phyloP scores from a whole-genome alignment of 208 protist genomes.

The Kentomonas sorsogonicus region DNA sequence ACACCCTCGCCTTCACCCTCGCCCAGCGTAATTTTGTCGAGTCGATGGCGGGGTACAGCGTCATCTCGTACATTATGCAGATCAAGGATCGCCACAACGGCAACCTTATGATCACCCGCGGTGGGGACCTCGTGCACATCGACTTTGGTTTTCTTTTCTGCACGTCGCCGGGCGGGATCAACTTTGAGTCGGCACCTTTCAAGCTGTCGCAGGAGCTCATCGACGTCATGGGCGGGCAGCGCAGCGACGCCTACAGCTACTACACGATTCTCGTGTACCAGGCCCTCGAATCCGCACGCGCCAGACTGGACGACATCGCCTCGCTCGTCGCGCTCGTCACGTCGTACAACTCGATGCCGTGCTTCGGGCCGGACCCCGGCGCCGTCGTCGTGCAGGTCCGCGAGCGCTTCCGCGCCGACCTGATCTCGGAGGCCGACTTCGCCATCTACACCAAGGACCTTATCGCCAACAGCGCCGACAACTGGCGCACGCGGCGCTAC shows the following conservation, averaged over 20 bases:
- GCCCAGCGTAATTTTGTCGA: slow-evolving; percentile 92
- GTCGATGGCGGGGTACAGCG: slow-evolving; percentile 92
- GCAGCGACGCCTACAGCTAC: slow-evolving; percentile 78
- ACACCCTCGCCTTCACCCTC: slow-evolving; percentile 37
- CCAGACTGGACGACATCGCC: slow-evolving; percentile 76
- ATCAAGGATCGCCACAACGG: slow-evolving; percentile 95
- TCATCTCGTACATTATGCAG: slow-evolving; percentile 92
- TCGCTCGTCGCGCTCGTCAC: slow-evolving; percentile 83
- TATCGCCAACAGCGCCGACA: slow-evolving; percentile 86
- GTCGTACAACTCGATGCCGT: slow-evolving; percentile 80
- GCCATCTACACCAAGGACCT: slow-evolving; percentile 80
- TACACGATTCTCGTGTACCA: slow-evolving; percentile 87
- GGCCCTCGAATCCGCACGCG: slow-evolving; percentile 63
- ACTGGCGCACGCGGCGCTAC: slow-evolving; percentile 90
- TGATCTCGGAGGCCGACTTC: slow-evolving; percentile 78
- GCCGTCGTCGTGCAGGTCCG: slow-evolving; percentile 63
- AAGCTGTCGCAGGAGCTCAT: slow-evolving; percentile 91
- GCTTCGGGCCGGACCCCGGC: slow-evolving; percentile 70
- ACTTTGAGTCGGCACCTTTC: slow-evolving; percentile 93
- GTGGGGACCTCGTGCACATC: slow-evolving; percentile 95
- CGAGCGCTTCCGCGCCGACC: slow-evolving; percentile 76
- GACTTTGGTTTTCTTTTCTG: slow-evolving; percentile 97
- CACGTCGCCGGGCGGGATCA: slow-evolving; percentile 93
- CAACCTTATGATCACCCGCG: slow-evolving; percentile 90
- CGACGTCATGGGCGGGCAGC: slow-evolving; percentile 85